Conservation (phyloP, 441 rosid genomes). For the Flueggea neowawraea region DNA sequence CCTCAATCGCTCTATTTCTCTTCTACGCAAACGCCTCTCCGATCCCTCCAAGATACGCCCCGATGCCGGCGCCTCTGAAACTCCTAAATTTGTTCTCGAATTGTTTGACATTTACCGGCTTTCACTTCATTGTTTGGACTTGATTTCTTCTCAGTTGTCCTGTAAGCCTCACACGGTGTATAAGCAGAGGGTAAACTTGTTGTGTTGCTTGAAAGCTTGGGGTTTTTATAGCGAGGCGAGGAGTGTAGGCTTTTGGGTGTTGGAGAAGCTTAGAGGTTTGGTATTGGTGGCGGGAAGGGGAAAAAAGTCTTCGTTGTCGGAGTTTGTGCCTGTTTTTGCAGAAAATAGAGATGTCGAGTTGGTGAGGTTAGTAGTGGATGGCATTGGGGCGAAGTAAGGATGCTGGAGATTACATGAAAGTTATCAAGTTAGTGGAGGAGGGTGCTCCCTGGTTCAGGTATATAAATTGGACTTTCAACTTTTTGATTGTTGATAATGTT, state of each 20-base stretch:
- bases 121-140: constrained; percentile 69
- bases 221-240: constrained; percentile 43
- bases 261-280: constrained; percentile 45
- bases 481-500: neutral
- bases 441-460: constrained; percentile 74
- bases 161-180: constrained; percentile 57
- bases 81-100: constrained; percentile 24
- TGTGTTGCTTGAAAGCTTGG: constrained; percentile 52
- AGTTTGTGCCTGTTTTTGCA: no score
- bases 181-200: constrained; percentile 48
- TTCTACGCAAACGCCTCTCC: constrained; percentile 38
- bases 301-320: no score
- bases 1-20: constrained; percentile 35
- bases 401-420: constrained; percentile 34
- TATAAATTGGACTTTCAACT: constrained; percentile 1
- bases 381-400: constrained; percentile 45
- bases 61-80: constrained; percentile 1
- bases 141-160: constrained; percentile 59
- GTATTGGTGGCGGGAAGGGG: no score
- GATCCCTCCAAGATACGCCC: no score
- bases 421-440: constrained; percentile 52
- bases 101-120: constrained; percentile 46
- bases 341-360: constrained; percentile 47
- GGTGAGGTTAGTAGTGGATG: constrained; percentile 47
- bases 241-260: constrained; percentile 44